A percentile compares a stretch with the other conserved stretches of the same genome.
phyloP scores from a whole-genome alignment of 2,329 filamentous ascomycete species.

The Anthostomella pinea region DNA sequence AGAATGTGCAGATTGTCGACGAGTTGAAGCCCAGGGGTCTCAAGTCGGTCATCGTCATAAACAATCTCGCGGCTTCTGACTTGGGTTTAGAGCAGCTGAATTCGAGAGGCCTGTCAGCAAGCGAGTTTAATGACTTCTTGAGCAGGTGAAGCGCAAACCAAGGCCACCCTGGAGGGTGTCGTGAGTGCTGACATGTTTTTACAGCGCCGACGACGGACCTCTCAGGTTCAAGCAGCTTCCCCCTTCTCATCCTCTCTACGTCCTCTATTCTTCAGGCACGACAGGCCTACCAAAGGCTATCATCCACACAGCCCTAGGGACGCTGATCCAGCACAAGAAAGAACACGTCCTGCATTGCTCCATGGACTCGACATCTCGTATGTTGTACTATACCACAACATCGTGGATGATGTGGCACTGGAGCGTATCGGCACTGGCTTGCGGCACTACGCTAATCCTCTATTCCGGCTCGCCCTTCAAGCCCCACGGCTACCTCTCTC shows the following conservation, averaged over 20 bases:
- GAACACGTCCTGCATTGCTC: slow-evolving; percentile 88
- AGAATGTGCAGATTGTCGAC: slow-evolving; percentile 73
- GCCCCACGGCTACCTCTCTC: slow-evolving; percentile 73
- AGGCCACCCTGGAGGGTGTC: neutral
- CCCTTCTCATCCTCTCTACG: slow-evolving; percentile 86
- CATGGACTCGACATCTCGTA: slow-evolving; percentile 65
- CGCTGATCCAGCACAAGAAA: slow-evolving; percentile 94
- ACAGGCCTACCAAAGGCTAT: slow-evolving; percentile 89
- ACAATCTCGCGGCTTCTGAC: slow-evolving; percentile 52
- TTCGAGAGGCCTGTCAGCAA: slow-evolving; percentile 37
- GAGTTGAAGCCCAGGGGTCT: slow-evolving; percentile 60
- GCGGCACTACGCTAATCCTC: slow-evolving; percentile 77
- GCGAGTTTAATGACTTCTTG: slow-evolving; percentile 47
- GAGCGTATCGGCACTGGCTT: slow-evolving; percentile 82
- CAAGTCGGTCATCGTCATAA: slow-evolving; percentile 70
- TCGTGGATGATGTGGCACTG: slow-evolving; percentile 99
- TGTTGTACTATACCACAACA: slow-evolving; percentile 93
- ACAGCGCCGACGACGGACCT: slow-evolving; percentile 39
- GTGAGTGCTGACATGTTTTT: slow-evolving; percentile 20
- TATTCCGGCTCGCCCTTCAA: slow-evolving; percentile 93
- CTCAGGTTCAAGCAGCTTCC: slow-evolving; percentile 73
- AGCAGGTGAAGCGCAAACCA: slow-evolving; percentile 25
- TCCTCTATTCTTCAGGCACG: slow-evolving; percentile 90
- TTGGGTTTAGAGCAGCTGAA: slow-evolving; percentile 42
- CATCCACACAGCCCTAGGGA: slow-evolving; percentile 86